Conservation (phyloP, 2,329 filamentous ascomycete genomes). For the Botryosphaeria agaves region DNA sequence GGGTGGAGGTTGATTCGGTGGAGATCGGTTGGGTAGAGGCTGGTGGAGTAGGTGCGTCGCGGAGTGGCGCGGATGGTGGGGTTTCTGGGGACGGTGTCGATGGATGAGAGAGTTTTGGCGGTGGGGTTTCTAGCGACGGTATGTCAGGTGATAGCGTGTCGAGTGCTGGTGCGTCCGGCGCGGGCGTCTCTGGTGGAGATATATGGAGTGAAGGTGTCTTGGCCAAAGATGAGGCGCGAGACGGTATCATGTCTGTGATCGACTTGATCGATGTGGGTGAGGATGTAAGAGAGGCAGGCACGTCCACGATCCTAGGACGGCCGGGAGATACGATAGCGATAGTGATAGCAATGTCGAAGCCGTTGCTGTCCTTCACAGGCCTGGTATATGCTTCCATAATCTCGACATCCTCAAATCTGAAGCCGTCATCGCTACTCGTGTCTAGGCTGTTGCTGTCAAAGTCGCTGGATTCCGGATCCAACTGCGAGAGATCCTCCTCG, state of each 20-base stretch:
- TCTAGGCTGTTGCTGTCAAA: too few relatives aligned
- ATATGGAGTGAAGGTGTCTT: too few relatives aligned
- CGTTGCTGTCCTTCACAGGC: conserved; percentile 12
- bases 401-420: conserved; percentile 2
- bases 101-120: background rate
- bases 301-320: conserved; percentile 19
- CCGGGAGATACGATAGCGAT: conserved; percentile 19
- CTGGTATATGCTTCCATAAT: conserved; percentile 2
- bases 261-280: background rate
- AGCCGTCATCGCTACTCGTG: conserved; percentile 11
- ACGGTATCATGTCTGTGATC: background rate
- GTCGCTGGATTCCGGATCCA: conserved; percentile 13
- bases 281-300: too few relatives aligned
- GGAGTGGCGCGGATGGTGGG: background rate
- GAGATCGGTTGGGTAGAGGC: background rate
- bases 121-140: too few relatives aligned
- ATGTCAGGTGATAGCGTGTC: too few relatives aligned
- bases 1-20: background rate
- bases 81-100: background rate
- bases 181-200: too few relatives aligned
- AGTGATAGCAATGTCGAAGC: conserved; percentile 18
- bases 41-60: background rate
- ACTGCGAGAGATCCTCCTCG: conserved; percentile 19
- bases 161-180: too few relatives aligned
- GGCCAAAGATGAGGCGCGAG: background rate